Base-by-base conservation (phyloP, 176 grass and related monocot genomes). In the Thalia dealbata region DNA sequence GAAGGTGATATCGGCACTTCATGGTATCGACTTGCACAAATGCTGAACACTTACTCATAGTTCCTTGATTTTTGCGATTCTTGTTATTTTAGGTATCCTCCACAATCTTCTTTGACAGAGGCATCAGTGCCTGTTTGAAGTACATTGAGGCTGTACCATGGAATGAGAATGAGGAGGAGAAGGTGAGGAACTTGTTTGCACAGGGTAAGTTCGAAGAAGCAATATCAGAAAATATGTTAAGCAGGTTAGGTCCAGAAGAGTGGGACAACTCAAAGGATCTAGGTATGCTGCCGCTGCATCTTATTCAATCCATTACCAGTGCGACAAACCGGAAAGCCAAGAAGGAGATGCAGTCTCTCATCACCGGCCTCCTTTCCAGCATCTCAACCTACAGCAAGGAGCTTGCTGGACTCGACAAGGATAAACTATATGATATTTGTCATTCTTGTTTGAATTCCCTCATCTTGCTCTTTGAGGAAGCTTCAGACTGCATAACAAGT, bases 351-450 rank as follows among this genome's bases (percentile, higher is more conserved):
- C 95, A 91, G 63, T 91, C 79, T 70, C 84, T 99, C 30, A 74
- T 99, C 58, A 93, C 80, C 19, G 81, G 90, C 70, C 89, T 99
- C 28, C 86, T 99, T 77, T 88, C 84, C 18, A 86, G 81, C 67
- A 91, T 87, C 62, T 99, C 87, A 1, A 90, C 92, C 14, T 97
- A 97, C 66, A 83, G 84, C n/a, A 97, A 97, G 73, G 85, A 92
- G 42, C 78, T 82, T n/a, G 69, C 76, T 0, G 82, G 89, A 81
- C 52, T 97, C 42, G 88, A 90, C 74, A 87, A 82, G 43, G 56
- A 64, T 50, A 79, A 78, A 28, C 78, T 97, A 25, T 92, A 97
- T 58, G 75, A 75, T 55, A 78, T 91, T 67, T 97, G 87, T 3
- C 61, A 69, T 51, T 92, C 73, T n/a, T 97, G 89, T 77, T 78